Evolutionary conservation across 1,139 yeast species (phyloP).

Genomic region (Spencermartinsiella ligniputridi): DNA sequence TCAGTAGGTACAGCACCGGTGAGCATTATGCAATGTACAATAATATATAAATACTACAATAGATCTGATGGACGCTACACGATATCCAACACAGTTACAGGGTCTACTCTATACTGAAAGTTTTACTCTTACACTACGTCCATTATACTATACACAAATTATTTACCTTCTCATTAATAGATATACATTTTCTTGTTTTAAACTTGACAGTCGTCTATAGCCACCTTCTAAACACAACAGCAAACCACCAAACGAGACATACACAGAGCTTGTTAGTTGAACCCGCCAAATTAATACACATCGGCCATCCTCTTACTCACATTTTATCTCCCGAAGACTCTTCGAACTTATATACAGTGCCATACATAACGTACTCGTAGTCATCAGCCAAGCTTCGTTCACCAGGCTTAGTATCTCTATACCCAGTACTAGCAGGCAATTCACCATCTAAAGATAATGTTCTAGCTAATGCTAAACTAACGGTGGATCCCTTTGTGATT

Average conservation of each 20-base stretch:
- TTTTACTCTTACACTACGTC: too few species aligned
- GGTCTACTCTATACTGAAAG: too few species aligned
- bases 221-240: conserved; percentile 93
- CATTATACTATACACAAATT: too few species aligned
- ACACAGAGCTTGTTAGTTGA: conserved; percentile 59
- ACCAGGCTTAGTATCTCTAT: conserved; percentile 82
- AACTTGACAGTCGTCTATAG: conserved; percentile 78
- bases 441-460: conserved; percentile 60
- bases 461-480: conserved; percentile 86
- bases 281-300: not conserved
- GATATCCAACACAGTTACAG: not conserved
- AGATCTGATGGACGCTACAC: not conserved
- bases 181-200: conserved; percentile 93
- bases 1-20: conserved; percentile 3
- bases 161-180: conserved; percentile 74
- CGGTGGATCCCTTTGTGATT: conserved; percentile 66
- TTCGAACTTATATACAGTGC: conserved; percentile 95
- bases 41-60: not conserved
- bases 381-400: conserved; percentile 91
- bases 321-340: conserved; percentile 66
- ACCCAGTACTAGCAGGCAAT: conserved; percentile 54
- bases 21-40: not conserved
- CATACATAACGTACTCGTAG: conserved; percentile 97
- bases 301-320: conserved; percentile 21
- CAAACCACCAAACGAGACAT: conserved; percentile 93